phyloP scores from a whole-genome alignment of 495 filamentous ascomycete species.

The Aspergillus baeticus region DNA sequence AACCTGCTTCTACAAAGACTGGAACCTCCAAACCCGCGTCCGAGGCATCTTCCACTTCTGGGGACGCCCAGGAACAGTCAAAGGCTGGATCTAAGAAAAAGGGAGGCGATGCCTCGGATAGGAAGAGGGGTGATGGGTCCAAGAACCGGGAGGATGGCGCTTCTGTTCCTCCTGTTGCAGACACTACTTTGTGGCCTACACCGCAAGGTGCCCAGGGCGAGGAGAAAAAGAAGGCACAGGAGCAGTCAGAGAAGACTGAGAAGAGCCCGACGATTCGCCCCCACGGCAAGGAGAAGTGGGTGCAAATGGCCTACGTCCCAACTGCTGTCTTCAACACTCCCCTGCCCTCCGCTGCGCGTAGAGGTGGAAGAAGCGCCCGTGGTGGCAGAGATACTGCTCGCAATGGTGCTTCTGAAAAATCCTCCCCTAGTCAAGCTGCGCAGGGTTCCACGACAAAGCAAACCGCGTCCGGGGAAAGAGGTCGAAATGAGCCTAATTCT shows the following conservation, averaged over 20 bases:
- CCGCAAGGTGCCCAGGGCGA: conserved; percentile 75
- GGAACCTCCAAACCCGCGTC: conserved; percentile 35
- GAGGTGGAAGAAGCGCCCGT: conserved; percentile 55
- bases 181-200: conserved; percentile 84
- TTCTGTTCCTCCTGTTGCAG: conserved; percentile 59
- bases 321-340: conserved; percentile 81
- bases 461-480: conserved; percentile 33
- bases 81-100: conserved; percentile 52
- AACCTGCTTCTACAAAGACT: conserved; percentile 29
- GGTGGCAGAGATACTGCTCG: conserved; percentile 57
- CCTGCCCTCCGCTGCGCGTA: conserved; percentile 61
- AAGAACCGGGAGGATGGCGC: conserved; percentile 46
- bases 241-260: conserved; percentile 63
- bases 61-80: conserved; percentile 36
- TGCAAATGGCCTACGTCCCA: conserved; percentile 68
- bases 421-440: conserved; percentile 28
- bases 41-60: conserved; percentile 28
- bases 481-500: conserved; percentile 36
- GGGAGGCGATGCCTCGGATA: conserved; percentile 32
- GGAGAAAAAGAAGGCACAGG: conserved; percentile 68
- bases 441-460: conserved; percentile 35
- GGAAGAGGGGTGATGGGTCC: conserved; percentile 42
- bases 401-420: conserved; percentile 47
- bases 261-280: conserved; percentile 50
- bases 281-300: conserved; percentile 72